Percentiles rank a stretch among this genome's conserved stretches.
phyloP scores from a whole-genome alignment of 2,329 filamentous ascomycete genomes.

The Phaeophleospora eucalypticola region DNA sequence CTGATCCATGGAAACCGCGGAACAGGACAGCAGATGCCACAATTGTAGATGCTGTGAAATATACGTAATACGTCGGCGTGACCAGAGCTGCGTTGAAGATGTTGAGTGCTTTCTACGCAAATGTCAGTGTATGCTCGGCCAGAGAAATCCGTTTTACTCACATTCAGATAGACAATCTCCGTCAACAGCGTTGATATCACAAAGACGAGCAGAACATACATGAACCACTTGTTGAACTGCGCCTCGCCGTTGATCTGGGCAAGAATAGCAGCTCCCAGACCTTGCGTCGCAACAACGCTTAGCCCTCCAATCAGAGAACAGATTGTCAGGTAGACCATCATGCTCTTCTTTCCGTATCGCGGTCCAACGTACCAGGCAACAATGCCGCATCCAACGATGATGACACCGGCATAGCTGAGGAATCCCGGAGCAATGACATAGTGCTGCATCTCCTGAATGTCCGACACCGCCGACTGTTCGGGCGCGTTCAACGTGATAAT shows the following conservation, averaged over 20 bases:
- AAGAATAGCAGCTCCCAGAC: constrained; percentile 83
- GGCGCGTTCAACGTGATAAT: constrained; percentile 95
- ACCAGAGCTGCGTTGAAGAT: constrained; percentile 95
- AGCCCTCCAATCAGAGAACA: constrained; percentile 92
- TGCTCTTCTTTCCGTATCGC: constrained; percentile 89
- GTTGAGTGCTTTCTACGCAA: constrained; percentile 89
- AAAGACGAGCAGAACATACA: constrained; percentile 88
- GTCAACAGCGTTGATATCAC: constrained; percentile 83
- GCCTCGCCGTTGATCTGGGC: constrained; percentile 75
- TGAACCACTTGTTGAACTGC: constrained; percentile 97
- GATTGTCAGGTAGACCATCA: constrained; percentile 95
- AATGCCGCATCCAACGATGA: constrained; percentile 68
- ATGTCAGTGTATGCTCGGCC: constrained; percentile 15
- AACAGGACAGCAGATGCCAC: constrained; percentile 90
- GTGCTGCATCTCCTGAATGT: constrained; percentile 87
- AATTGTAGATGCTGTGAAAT: constrained; percentile 94
- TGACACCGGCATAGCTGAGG: constrained; percentile 74
- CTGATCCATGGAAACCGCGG: constrained; percentile 85
- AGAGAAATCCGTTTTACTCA: constrained; percentile 52
- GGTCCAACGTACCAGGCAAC: constrained; percentile 79
- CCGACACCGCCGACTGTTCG: constrained; percentile 72
- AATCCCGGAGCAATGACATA: constrained; percentile 86
- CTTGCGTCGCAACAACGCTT: constrained; percentile 92
- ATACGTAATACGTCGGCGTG: constrained; percentile 97
- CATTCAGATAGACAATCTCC: constrained; percentile 93